phyloP scores from a whole-genome alignment of 129 eudicot genomes.

The Oenanthe sinensis region DNA sequence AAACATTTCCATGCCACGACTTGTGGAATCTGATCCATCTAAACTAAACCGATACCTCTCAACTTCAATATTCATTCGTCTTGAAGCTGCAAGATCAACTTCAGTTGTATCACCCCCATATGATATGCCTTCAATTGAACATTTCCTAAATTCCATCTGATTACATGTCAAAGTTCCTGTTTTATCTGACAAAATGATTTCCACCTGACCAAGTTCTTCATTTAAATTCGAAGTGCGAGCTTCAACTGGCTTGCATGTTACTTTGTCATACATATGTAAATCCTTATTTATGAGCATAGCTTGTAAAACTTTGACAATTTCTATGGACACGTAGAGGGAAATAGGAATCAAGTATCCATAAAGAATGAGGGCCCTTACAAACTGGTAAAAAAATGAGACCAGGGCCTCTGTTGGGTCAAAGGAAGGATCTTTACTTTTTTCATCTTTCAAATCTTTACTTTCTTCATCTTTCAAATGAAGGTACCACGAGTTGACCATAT shows the following conservation, averaged over 20 bases:
- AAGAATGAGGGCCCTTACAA: slow-evolving; percentile 43
- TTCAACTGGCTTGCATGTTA: slow-evolving; percentile 31
- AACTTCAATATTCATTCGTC: slow-evolving; percentile 40
- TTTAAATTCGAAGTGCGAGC: slow-evolving; percentile 50
- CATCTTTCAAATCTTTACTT: slow-evolving; percentile 15
- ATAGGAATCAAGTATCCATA: slow-evolving; percentile 54
- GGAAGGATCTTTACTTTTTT: slow-evolving; percentile 19
- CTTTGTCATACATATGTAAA: slow-evolving; percentile 34
- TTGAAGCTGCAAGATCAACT: slow-evolving; percentile 48
- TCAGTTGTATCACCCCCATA: slow-evolving; percentile 46
- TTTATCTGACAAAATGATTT: slow-evolving; percentile 42
- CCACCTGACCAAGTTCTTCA: slow-evolving; percentile 55
- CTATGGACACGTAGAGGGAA: slow-evolving; percentile 49
- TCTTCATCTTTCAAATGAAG: slow-evolving; percentile 18
- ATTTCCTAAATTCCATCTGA: slow-evolving; percentile 51
- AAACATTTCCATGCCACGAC: slow-evolving; percentile 35
- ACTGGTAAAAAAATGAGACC: slow-evolving; percentile 36
- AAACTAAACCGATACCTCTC: slow-evolving; percentile 37
- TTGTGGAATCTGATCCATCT: slow-evolving; percentile 37
- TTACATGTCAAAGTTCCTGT: slow-evolving; percentile 58
- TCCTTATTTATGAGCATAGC: slow-evolving; percentile 51
- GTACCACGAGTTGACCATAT: slow-evolving; percentile 40
- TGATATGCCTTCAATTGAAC: slow-evolving; percentile 49
- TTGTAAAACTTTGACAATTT: slow-evolving; percentile 48
- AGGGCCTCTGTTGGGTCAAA: slow-evolving; percentile 29